These are phyloP conservation scores for Drosera spatulata DNA, from an alignment of 179 eudicot genomes.

Conservation along the genomic window DNA sequence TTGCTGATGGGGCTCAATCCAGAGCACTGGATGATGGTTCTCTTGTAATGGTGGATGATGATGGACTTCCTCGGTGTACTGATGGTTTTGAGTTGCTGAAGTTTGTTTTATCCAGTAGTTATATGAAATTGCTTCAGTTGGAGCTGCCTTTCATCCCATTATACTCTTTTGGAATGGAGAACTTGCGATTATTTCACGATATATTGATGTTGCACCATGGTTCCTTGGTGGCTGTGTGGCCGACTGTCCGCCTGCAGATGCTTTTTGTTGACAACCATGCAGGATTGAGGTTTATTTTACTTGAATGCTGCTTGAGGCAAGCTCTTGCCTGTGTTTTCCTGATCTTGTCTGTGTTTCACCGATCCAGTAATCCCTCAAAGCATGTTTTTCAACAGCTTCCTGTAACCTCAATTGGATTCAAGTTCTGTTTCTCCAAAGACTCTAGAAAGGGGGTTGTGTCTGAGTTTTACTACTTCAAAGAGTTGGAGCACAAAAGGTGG, in stretches of 20 bases:
- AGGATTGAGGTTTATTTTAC: conserved; percentile 71
- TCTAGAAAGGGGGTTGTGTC: conserved; percentile 46
- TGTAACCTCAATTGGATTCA: conserved; percentile 62
- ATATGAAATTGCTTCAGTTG: conserved; percentile 23
- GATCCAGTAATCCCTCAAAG: conserved; percentile 24
- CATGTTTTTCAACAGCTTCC: conserved; percentile 46
- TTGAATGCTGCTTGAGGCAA: conserved; percentile 77
- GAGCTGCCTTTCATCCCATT: conserved; percentile 13
- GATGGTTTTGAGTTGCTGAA: conserved; percentile 30
- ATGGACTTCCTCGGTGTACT: conserved; percentile 23
- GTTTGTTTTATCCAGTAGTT: conserved; percentile 20
- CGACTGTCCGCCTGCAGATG: conserved; percentile 63
- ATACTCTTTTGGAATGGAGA: conserved; percentile 23
- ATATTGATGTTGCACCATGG: conserved; percentile 50
- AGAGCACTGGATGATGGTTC: background rate
- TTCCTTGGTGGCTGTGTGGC: conserved; percentile 40
- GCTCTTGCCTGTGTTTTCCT: conserved; percentile 47
- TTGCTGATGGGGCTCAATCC: too few relatives aligned
- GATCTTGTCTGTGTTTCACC: conserved; percentile 39
- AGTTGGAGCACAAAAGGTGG: conserved; percentile 47
- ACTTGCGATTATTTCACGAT: conserved; percentile 18
- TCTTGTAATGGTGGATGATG: conserved; percentile 3
- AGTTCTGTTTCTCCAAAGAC: conserved; percentile 36
- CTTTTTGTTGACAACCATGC: conserved; percentile 63
- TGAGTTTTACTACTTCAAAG: conserved; percentile 45